Conservation (phyloP, 306 rosid species). For the Begonia peltatifolia region DNA sequence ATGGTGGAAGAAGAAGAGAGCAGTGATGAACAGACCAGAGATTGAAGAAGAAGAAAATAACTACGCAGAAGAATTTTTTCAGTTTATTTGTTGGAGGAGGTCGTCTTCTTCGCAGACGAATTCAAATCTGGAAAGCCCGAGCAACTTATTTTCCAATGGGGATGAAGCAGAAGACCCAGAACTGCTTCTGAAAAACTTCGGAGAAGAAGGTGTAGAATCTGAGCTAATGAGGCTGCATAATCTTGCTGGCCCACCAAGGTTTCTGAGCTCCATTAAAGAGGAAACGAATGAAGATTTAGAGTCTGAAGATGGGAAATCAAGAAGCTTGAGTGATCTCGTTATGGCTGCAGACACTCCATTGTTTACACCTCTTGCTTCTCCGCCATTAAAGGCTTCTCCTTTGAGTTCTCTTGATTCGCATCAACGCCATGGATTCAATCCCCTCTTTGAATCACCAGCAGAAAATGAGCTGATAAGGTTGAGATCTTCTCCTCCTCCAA, state of each 20-base stretch:
- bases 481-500: conserved; percentile 82
- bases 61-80: conserved; percentile 30
- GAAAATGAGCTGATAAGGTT: conserved; percentile 42
- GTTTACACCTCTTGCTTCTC: conserved; percentile 40
- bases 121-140: conserved; percentile 1
- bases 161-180: conserved; percentile 32
- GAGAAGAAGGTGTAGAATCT: conserved; percentile 51
- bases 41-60: conserved; percentile 30
- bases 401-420: conserved; percentile 38
- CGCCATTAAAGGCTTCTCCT: conserved; percentile 33
- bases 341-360: conserved; percentile 36
- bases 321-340: conserved; percentile 60
- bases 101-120: conserved; percentile 10
- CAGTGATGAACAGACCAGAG: conserved; percentile 18
- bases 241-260: conserved; percentile 74
- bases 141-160: conserved; percentile 15
- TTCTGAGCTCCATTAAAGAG: conserved; percentile 81
- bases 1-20: conserved; percentile 65
- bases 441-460: conserved; percentile 57
- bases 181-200: conserved; percentile 25
- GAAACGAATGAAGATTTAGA: conserved; percentile 87
- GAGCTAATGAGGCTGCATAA: conserved; percentile 88
- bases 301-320: conserved; percentile 58
- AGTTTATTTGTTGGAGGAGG: conserved; percentile 35
- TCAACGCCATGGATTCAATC: conserved; percentile 58